These are phyloP conservation scores for Paraphaeosphaeria minitans DNA, from an alignment of 2,329 filamentous ascomycete species.

Conservation along the genomic window DNA sequence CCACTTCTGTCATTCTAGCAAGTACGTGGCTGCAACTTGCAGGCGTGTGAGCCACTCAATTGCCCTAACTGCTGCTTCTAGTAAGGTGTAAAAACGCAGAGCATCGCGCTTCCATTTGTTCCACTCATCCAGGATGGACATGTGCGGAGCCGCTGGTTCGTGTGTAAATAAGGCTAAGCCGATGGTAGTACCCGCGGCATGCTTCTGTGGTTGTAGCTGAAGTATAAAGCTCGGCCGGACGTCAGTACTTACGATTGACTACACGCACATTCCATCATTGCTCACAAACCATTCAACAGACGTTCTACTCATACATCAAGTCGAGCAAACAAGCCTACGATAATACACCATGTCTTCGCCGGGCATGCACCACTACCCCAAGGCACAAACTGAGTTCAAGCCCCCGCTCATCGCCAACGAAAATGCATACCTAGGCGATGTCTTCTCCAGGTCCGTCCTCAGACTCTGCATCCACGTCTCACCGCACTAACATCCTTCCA, in stretches of 20 bases:
- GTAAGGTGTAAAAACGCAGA: constrained; percentile 10
- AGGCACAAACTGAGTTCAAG: constrained; percentile 65
- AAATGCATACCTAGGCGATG: constrained; percentile 70
- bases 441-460: constrained; percentile 56
- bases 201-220: not conserved
- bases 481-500: constrained; percentile 27
- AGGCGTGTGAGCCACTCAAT: not conserved
- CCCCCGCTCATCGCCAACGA: constrained; percentile 70
- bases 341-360: constrained; percentile 28
- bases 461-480: not conserved
- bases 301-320: not conserved
- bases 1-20: constrained; percentile 11
- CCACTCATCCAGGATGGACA: not conserved
- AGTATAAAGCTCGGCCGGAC: not conserved
- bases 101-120: not conserved
- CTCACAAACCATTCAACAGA: not conserved
- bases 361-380: constrained; percentile 59
- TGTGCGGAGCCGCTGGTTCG: constrained; percentile 1
- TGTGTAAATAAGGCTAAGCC: not conserved
- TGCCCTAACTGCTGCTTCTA: constrained; percentile 11
- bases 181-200: not conserved
- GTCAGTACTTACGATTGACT: not conserved
- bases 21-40: constrained; percentile 13
- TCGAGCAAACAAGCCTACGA: not conserved
- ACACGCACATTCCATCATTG: not conserved